These are phyloP conservation scores for Podila epigama DNA, from an alignment of 192 early-diverging fungal species.

Conservation along the genomic window DNA sequence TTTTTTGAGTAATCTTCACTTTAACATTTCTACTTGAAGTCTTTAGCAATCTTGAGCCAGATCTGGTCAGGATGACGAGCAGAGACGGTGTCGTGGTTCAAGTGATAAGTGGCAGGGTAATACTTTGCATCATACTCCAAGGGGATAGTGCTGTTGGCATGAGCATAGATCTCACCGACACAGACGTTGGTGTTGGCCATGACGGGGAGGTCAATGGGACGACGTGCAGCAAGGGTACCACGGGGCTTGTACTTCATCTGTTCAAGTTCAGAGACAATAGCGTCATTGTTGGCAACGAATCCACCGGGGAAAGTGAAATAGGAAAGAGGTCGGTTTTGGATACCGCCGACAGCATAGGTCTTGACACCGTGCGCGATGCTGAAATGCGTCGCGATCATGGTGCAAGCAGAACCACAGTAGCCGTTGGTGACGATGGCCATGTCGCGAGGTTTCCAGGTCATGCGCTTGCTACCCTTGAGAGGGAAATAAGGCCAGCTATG, in stretches of 20 bases:
- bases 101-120: conserved; percentile 21
- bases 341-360: conserved; percentile 44
- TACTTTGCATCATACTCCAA: conserved; percentile 31
- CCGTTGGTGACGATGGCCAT: conserved; percentile 50
- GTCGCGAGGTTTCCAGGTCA: conserved; percentile 29
- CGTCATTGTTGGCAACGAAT: conserved; percentile 12
- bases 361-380: conserved; percentile 16
- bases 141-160: conserved; percentile 19
- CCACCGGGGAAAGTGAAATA: conserved; percentile 47
- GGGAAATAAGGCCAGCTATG: conserved; percentile 16
- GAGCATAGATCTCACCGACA: conserved; percentile 30
- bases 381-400: conserved; percentile 41
- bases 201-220: conserved; percentile 10
- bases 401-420: conserved; percentile 41
- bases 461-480: background rate
- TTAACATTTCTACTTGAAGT: background rate
- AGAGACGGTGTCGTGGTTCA: conserved; percentile 36
- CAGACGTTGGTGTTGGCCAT: background rate
- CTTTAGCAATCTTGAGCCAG: conserved; percentile 43
- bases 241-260: conserved; percentile 6
- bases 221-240: background rate
- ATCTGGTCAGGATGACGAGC: conserved; percentile 32
- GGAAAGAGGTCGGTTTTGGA: conserved; percentile 30
- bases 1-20: background rate
- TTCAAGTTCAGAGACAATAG: conserved; percentile 1